Evolutionary conservation across 768 basidiomycete species (phyloP).

Genomic region (Phanerochaete sordida): DNA sequence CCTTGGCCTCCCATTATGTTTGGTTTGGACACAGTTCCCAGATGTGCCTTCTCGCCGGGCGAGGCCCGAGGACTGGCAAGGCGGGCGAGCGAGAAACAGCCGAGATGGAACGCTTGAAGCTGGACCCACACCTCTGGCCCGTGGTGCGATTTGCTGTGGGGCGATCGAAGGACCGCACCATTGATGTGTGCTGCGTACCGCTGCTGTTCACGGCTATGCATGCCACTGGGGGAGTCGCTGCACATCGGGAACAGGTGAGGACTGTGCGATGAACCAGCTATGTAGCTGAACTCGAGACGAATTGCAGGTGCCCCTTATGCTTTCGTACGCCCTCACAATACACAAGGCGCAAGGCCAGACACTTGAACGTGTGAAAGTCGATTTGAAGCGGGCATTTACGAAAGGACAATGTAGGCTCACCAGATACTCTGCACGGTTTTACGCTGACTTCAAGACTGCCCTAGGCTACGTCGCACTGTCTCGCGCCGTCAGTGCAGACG

Average conservation of each 20-base stretch:
- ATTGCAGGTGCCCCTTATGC: constrained; percentile 68
- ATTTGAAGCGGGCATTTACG: constrained; percentile 72
- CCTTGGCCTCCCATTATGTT: neutral
- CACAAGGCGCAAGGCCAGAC: constrained; percentile 93
- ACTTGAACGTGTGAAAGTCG: constrained; percentile 75
- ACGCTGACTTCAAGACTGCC: neutral
- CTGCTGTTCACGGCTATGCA: constrained; percentile 44
- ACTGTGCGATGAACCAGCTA: neutral
- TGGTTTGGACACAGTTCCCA: neutral
- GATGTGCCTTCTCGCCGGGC: neutral
- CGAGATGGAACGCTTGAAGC: neutral
- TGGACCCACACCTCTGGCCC: neutral
- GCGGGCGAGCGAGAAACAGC: neutral
- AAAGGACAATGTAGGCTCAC: constrained; percentile 61
- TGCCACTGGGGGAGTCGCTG: neutral
- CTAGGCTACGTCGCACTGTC: constrained; percentile 72
- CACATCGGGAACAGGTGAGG: neutral
- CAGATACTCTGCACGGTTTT: neutral
- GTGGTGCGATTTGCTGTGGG: constrained; percentile 23
- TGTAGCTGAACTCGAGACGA: constrained; percentile 17
- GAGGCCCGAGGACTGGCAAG: too few species aligned
- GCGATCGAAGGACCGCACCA: neutral
- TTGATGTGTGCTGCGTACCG: constrained; percentile 45
- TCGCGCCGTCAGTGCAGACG: constrained; percentile 63
- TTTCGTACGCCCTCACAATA: constrained; percentile 83